phyloP scores from a whole-genome alignment of 2,329 filamentous ascomycete species.

The Sarocladiaceae sp. region DNA sequence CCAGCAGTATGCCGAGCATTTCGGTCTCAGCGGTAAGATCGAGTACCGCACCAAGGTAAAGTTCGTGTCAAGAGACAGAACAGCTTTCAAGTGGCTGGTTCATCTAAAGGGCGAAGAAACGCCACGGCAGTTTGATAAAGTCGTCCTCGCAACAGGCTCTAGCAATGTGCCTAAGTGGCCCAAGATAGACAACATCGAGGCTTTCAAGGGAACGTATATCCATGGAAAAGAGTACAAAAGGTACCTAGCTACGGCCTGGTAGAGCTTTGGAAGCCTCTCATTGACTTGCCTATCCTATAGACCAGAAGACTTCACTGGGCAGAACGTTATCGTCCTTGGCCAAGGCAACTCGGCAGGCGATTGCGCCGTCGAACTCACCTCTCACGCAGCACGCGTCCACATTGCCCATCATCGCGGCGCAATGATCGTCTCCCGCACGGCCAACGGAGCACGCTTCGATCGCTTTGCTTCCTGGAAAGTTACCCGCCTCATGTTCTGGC shows the following conservation, averaged over 20 bases:
- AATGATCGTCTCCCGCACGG: slow-evolving; percentile 16
- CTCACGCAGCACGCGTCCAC: slow-evolving; percentile 15
- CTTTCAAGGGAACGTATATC: slow-evolving; percentile 16
- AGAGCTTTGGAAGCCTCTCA: neutral
- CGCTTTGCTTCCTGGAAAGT: slow-evolving; percentile 16
- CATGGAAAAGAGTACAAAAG: slow-evolving; percentile 20
- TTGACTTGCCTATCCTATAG: slow-evolving; percentile 7
- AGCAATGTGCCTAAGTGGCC: slow-evolving; percentile 15
- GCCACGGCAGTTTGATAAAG: slow-evolving; percentile 18
- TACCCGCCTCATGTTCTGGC: slow-evolving; percentile 13
- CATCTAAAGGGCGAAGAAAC: slow-evolving; percentile 10
- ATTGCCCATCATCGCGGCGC: slow-evolving; percentile 18
- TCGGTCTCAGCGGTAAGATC: slow-evolving; percentile 14
- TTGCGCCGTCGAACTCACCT: slow-evolving; percentile 16
- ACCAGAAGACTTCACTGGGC: slow-evolving; percentile 14
- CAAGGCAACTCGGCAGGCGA: slow-evolving; percentile 22
- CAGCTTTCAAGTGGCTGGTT: slow-evolving; percentile 15
- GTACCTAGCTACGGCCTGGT: slow-evolving; percentile 9
- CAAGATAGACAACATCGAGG: slow-evolving; percentile 14
- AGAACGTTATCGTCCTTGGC: slow-evolving; percentile 20
- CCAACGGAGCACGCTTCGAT: slow-evolving; percentile 17
- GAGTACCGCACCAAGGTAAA: slow-evolving; percentile 13
- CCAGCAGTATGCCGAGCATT: slow-evolving; percentile 16
- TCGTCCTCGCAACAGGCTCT: slow-evolving; percentile 17
- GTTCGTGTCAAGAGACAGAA: slow-evolving; percentile 12